A percentile compares a stretch with the other conserved stretches of the same genome.
Conservation (phyloP, 495 filamentous ascomycete genomes). For the Neurospora sp. region DNA sequence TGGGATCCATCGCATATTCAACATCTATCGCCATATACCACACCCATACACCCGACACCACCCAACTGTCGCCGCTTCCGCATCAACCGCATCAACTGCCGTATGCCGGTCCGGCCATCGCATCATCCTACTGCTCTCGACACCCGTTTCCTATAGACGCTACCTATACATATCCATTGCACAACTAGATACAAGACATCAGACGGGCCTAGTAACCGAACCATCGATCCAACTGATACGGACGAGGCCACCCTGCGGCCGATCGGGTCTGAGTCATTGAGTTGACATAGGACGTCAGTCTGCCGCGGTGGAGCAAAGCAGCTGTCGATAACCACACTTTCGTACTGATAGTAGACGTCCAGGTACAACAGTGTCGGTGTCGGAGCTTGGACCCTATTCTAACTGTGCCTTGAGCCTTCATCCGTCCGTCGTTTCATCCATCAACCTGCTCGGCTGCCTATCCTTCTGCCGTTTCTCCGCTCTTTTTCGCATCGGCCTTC, state of each 20-base stretch:
- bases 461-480: neutral
- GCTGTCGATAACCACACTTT: neutral
- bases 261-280: slow-evolving; percentile 30
- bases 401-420: neutral
- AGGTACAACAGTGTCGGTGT: slow-evolving; percentile 1
- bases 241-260: slow-evolving; percentile 6
- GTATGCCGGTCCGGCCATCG: neutral
- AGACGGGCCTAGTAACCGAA: neutral
- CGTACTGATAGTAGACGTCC: neutral
- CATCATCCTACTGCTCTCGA: neutral
- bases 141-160: neutral
- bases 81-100: neutral
- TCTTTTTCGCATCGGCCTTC: neutral
- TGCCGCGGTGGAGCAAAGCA: slow-evolving; percentile 18
- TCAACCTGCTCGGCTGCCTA: neutral
- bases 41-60: neutral
- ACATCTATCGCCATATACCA: neutral
- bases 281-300: slow-evolving; percentile 28
- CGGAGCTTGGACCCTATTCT: slow-evolving; percentile 1
- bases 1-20: neutral
- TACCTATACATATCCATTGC: neutral
- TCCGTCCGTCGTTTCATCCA: neutral
- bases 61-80: neutral
- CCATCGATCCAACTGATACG: neutral
- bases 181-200: neutral